phyloP scores from a whole-genome alignment of 805 yeast genomes.

The Suhomyces sp. region DNA sequence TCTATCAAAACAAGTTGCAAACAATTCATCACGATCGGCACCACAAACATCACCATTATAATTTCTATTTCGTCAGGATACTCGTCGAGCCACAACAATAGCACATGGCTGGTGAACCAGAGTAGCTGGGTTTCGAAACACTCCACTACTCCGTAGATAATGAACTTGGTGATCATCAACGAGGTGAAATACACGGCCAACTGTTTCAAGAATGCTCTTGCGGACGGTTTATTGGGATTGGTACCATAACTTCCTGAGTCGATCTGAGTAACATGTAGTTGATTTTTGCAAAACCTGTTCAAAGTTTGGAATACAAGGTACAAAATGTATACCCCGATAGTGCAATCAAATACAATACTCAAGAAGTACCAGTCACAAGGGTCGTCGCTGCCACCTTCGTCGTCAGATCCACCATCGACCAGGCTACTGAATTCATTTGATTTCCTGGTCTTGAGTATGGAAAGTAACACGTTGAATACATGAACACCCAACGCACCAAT shows the following conservation, averaged over 20 bases:
- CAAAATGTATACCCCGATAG: constrained; percentile 85
- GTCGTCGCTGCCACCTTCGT: constrained; percentile 27
- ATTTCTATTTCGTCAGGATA: constrained; percentile 77
- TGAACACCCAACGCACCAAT: constrained; percentile 86
- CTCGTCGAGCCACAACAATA: constrained; percentile 79
- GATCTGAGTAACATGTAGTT: constrained; percentile 37
- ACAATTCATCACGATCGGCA: constrained; percentile 71
- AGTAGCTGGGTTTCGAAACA: constrained; percentile 53
- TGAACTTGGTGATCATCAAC: constrained; percentile 60
- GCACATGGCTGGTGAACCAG: constrained; percentile 62
- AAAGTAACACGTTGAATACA: constrained; percentile 66
- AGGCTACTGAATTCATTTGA: not conserved
- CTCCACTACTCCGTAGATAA: constrained; percentile 61
- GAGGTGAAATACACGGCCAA: constrained; percentile 65
- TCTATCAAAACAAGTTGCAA: constrained; percentile 73
- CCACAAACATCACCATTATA: constrained; percentile 79
- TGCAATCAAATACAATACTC: constrained; percentile 85
- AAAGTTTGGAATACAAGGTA: constrained; percentile 49
- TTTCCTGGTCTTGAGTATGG: constrained; percentile 50
- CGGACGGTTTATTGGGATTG: constrained; percentile 53
- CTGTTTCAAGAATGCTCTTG: constrained; percentile 65
- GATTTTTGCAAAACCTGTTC: constrained; percentile 41
- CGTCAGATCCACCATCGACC: not conserved
- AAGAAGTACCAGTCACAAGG: constrained; percentile 96
- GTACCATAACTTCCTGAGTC: constrained; percentile 64